A percentile compares a stretch with the other conserved stretches of the same genome.
phyloP scores from a whole-genome alignment of 306 rosid species.

The Begonia loranthoides region DNA sequence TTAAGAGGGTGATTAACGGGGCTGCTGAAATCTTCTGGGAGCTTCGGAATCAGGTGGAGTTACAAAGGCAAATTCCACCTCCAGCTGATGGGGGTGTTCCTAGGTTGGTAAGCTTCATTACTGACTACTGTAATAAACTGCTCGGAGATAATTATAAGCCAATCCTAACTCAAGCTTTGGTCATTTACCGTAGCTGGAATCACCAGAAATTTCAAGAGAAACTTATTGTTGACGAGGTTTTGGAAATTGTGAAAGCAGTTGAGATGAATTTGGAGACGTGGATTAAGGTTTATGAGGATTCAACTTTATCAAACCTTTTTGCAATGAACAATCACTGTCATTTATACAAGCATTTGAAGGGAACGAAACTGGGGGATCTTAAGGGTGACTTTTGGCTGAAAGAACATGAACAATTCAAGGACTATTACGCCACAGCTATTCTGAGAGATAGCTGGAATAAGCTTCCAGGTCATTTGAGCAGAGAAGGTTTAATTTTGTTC shows the following conservation, averaged over 20 bases:
- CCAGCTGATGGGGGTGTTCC: constrained; percentile 79
- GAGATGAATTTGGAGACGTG: constrained; percentile 63
- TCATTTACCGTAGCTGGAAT: constrained; percentile 92
- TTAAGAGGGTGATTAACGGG: constrained; percentile 81
- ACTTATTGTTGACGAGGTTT: constrained; percentile 56
- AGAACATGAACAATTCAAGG: constrained; percentile 80
- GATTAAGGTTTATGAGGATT: constrained; percentile 65
- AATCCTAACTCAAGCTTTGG: constrained; percentile 70
- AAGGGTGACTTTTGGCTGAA: constrained; percentile 52
- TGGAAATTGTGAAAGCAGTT: constrained; percentile 60
- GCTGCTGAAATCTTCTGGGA: constrained; percentile 94
- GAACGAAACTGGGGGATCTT: constrained; percentile 71
- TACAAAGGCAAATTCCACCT: constrained; percentile 79
- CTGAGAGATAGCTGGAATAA: constrained; percentile 91
- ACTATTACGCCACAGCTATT: constrained; percentile 44
- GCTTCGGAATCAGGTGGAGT: constrained; percentile 70
- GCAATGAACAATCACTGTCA: constrained; percentile 96
- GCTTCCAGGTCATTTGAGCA: constrained; percentile 81
- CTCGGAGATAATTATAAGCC: constrained; percentile 86
- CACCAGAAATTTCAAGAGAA: constrained; percentile 75
- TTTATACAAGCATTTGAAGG: constrained; percentile 68
- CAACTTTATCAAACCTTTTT: constrained; percentile 45
- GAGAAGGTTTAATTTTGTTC: constrained; percentile 90
- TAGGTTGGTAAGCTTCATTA: constrained; percentile 59
- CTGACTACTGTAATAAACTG: constrained; percentile 82